Evolutionary conservation across 164 flowering plant genomes (phyloP).

Genomic region (Umbellularia californica): DNA sequence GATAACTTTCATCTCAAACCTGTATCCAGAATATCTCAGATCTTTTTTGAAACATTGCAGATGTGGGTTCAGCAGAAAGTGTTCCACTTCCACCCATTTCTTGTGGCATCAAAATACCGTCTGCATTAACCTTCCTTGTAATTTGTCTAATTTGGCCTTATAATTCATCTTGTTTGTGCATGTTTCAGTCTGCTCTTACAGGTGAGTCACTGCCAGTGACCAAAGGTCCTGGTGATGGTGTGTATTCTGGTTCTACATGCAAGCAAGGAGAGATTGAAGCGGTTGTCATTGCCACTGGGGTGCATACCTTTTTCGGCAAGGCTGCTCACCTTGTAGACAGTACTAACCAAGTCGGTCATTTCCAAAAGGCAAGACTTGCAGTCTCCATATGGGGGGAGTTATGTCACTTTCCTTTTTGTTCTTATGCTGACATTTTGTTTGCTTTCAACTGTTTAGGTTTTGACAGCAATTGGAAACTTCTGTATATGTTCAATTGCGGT

Average conservation of each 20-base stretch:
- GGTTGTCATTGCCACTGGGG: conserved; percentile 44
- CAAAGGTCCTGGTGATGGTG: conserved; percentile 42
- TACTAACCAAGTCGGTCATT: conserved; percentile 42
- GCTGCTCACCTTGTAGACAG: conserved; percentile 43
- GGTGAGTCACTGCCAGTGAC: conserved; percentile 43
- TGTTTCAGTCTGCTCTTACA: conserved; percentile 35
- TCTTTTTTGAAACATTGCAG: neutral
- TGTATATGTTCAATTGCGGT: conserved; percentile 75
- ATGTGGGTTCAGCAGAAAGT: too few species aligned
- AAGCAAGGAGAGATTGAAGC: conserved; percentile 45
- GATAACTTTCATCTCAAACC: too few species aligned
- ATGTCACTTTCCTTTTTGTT: neutral
- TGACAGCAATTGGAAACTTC: conserved; percentile 78
- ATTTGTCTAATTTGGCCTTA: neutral
- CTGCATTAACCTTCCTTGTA: neutral
- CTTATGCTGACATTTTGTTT: neutral
- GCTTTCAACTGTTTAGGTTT: conserved; percentile 35
- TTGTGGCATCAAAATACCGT: too few species aligned
- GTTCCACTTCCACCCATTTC: too few species aligned
- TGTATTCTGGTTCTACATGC: conserved; percentile 43
- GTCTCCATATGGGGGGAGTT: neutral
- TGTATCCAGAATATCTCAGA: neutral
- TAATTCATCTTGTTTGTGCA: neutral
- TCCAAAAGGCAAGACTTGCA: conserved; percentile 27
- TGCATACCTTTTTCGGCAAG: conserved; percentile 44